Conservation (phyloP, 2,329 filamentous ascomycete genomes). For the Cladophialophora immunda region DNA sequence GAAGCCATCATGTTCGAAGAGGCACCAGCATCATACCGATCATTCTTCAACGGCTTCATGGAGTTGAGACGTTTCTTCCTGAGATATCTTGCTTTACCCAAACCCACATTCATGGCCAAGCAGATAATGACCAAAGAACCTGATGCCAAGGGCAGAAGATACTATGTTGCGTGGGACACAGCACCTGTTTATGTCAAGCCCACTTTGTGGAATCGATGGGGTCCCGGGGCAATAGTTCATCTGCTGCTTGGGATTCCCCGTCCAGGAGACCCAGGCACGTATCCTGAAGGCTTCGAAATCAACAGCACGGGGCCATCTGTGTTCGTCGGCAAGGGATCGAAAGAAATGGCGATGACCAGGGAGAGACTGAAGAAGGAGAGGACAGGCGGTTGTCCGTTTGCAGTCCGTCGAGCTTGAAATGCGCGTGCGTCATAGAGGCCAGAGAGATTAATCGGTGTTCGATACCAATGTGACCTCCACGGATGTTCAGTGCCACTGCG, state of each 20-base stretch:
- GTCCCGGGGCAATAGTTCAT: slow-evolving; percentile 62
- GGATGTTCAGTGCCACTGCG: slow-evolving; percentile 5
- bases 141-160: slow-evolving; percentile 61
- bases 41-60: slow-evolving; percentile 59
- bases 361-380: slow-evolving; percentile 49
- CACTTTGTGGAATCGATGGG: slow-evolving; percentile 70
- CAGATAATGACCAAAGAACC: slow-evolving; percentile 58
- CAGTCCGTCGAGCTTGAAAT: slow-evolving; percentile 23
- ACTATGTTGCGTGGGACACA: slow-evolving; percentile 63
- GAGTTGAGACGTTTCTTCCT: slow-evolving; percentile 63
- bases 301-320: slow-evolving; percentile 69
- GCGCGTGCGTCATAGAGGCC: neutral
- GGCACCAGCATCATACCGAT: slow-evolving; percentile 46
- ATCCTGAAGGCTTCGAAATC: slow-evolving; percentile 58
- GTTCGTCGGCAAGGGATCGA: slow-evolving; percentile 62
- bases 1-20: slow-evolving; percentile 69
- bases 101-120: slow-evolving; percentile 50
- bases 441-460: neutral
- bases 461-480: neutral
- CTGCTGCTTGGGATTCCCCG: slow-evolving; percentile 56
- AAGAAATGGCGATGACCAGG: slow-evolving; percentile 56
- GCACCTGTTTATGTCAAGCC: slow-evolving; percentile 72
- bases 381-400: slow-evolving; percentile 60
- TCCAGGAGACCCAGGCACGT: slow-evolving; percentile 57
- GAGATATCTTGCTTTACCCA: slow-evolving; percentile 68